Evolutionary conservation across 2,329 filamentous ascomycete genomes (phyloP), one percentile per base, ranked within the genome.

Genomic region (Fusarium verrucosum): DNA sequence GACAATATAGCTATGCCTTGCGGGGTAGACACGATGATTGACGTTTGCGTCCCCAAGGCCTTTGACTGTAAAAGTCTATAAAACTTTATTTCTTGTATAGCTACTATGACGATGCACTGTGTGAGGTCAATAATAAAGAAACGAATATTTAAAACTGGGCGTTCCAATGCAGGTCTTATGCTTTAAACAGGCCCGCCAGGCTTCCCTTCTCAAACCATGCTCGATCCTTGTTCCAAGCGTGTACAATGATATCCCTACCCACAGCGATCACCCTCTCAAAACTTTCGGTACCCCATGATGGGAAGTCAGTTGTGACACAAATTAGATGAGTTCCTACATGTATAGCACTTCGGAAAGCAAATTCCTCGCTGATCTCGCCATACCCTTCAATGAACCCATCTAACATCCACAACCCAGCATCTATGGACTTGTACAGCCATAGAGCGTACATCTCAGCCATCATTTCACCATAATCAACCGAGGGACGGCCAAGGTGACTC

Each of bases 391-490:
- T 40, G 13, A 57, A 45, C 5, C 53, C 53, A 17, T 30, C 28
- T 33, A 53, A 45, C 53, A 57, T 53, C 49, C 40, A 53, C 2
- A 40, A 16, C 5, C 53, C 40, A 3, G 40, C 40, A 3, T 36
- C 26, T 11, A 35, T 20, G 17, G 40, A 53, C 33, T 57, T 45
- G 22, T 54, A 53, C 17, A 53, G 14, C 49, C 49, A 57, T 10
- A 53, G 13, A 5, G 49, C 53, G 16, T 57, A 57, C 33, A 57
- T 57, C 16, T 53, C 49, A 11, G 53, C 53, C 3, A 57, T 57
- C 49, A 57, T 57, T 33, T 57, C n/a, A 5, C 53, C 49, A 6
- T 41, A 28, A 9, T 57, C 53, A 16, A 41, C 26, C 7, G 22
- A 35, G 2, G 53, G 40, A 1, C 28, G 23, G 2, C 40, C 40